Conservation (phyloP, 176 grass and related monocot genomes). For the Carex parvula region DNA sequence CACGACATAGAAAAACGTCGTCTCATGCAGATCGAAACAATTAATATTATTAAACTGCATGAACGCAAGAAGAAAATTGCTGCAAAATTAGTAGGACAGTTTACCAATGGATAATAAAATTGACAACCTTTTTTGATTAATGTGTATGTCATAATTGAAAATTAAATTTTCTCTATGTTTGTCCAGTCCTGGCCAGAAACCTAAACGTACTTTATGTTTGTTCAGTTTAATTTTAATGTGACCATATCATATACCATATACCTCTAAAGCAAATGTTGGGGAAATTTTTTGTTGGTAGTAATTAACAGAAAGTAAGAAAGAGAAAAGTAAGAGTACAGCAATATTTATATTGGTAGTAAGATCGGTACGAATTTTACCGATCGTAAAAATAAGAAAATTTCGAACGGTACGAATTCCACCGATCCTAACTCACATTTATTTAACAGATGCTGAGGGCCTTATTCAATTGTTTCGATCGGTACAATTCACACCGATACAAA, state of each 20-base stretch:
- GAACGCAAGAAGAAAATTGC: not conserved
- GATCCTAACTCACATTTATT: too few relatives aligned
- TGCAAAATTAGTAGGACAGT: not conserved
- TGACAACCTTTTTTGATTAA: not conserved
- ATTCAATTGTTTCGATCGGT: too few relatives aligned
- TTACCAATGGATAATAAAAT: not conserved
- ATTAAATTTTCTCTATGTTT: not conserved
- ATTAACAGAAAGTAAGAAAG: too few relatives aligned
- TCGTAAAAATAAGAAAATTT: too few relatives aligned
- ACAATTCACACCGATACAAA: too few relatives aligned
- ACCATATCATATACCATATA: not conserved
- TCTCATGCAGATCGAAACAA: not conserved
- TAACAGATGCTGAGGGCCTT: too few relatives aligned
- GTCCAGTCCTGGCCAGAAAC: not conserved
- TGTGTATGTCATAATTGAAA: not conserved
- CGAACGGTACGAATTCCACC: too few relatives aligned
- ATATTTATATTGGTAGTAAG: too few relatives aligned
- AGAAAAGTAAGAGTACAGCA: too few relatives aligned
- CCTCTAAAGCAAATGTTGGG: not conserved
- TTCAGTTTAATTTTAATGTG: conserved; percentile 13
- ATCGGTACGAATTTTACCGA: too few relatives aligned
- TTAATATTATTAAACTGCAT: not conserved
- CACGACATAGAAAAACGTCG: not conserved
- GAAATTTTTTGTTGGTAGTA: too few relatives aligned
- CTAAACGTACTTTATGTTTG: conserved; percentile 27